Percentiles rank a stretch among this genome's conserved stretches.
These are phyloP conservation scores for Leishmania gerbilli DNA, from an alignment of 208 protist species.

Conservation along the genomic window DNA sequence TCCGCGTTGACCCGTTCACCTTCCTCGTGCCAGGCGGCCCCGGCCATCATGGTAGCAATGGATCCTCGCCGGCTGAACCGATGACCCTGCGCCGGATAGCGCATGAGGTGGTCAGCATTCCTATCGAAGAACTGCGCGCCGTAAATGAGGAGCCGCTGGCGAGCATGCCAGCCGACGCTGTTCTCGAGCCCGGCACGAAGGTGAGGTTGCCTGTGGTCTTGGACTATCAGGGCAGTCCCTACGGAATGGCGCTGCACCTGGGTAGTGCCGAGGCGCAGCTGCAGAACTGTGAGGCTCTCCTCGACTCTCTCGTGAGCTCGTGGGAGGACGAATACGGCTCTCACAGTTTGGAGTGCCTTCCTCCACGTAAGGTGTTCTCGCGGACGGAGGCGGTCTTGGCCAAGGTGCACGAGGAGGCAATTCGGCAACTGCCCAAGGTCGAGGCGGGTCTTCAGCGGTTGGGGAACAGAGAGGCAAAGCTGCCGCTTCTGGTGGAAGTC, in stretches of 20 bases:
- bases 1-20: constrained; percentile 29
- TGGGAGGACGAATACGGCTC: constrained; percentile 25
- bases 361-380: constrained; percentile 47
- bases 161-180: constrained; percentile 21
- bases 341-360: constrained; percentile 33
- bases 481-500: constrained; percentile 71
- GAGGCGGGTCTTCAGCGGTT: constrained; percentile 28
- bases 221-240: constrained; percentile 19
- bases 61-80: background rate
- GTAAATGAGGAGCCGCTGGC: constrained; percentile 52
- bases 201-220: constrained; percentile 48
- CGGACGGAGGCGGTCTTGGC: constrained; percentile 56
- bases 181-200: constrained; percentile 42
- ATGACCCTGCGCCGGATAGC: constrained; percentile 39
- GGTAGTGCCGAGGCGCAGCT: constrained; percentile 50
- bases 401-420: constrained; percentile 45
- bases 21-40: constrained; percentile 12
- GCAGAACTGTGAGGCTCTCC: constrained; percentile 31
- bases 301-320: constrained; percentile 31
- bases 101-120: constrained; percentile 23
- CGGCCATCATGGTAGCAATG: background rate
- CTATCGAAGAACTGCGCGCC: constrained; percentile 52
- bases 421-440: constrained; percentile 53
- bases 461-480: constrained; percentile 30
- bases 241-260: constrained; percentile 49